Conservation (phyloP, 495 filamentous ascomycete genomes). For the Patellaria atrata region DNA sequence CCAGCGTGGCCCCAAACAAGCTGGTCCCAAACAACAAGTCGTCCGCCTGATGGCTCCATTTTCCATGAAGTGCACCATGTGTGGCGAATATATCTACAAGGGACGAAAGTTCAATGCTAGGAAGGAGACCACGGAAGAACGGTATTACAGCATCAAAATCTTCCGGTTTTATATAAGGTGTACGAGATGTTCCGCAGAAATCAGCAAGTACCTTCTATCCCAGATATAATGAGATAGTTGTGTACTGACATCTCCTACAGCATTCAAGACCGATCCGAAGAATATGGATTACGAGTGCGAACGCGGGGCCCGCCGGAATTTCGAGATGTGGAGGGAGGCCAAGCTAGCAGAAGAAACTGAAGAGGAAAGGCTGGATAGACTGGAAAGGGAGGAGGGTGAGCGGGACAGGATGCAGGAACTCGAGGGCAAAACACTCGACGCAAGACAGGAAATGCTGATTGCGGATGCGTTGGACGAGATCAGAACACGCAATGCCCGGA, state of each 20-base stretch:
- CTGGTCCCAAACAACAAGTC: constrained; percentile 68
- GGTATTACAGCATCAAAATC: constrained; percentile 78
- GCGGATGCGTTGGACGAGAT: constrained; percentile 96
- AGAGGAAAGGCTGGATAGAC: constrained; percentile 68
- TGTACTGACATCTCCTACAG: no score
- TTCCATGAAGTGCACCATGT: constrained; percentile 77
- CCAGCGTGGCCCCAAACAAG: constrained; percentile 50
- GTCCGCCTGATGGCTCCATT: constrained; percentile 98
- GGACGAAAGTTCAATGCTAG: constrained; percentile 95
- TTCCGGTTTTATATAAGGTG: constrained; percentile 93
- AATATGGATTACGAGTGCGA: constrained; percentile 87
- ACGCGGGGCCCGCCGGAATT: constrained; percentile 78
- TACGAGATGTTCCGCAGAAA: constrained; percentile 76
- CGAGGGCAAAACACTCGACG: constrained; percentile 74
- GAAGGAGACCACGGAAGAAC: constrained; percentile 86
- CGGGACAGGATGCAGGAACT: constrained; percentile 64
- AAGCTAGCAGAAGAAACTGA: constrained; percentile 59
- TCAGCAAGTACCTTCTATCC: no score
- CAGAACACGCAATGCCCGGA: constrained; percentile 71
- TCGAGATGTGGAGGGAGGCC: constrained; percentile 68
- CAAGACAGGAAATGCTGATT: constrained; percentile 93
- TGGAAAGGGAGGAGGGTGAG: constrained; percentile 59
- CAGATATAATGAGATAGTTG: no score
- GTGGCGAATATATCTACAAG: constrained; percentile 94
- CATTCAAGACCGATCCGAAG: constrained; percentile 85